Percentiles rank a stretch among this genome's conserved stretches.
Evolutionary conservation across 2,329 filamentous ascomycete species (phyloP).

Genomic region (Colletotrichum simmondsii): DNA sequence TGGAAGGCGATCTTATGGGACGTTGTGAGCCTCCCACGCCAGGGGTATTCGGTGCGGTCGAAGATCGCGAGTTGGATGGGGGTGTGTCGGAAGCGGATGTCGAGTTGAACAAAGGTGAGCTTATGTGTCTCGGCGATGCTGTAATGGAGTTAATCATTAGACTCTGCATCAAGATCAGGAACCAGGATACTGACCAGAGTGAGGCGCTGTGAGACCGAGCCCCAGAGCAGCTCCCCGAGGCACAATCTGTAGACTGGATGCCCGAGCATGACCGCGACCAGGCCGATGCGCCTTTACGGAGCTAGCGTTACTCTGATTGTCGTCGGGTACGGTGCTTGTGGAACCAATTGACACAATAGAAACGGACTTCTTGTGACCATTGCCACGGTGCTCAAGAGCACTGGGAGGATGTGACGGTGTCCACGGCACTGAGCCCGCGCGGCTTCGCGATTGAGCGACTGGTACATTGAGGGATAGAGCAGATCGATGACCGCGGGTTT

Average conservation of each 20-base stretch:
- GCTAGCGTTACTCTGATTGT: constrained; percentile 53
- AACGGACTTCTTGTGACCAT: constrained; percentile 79
- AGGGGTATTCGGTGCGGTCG: constrained; percentile 60
- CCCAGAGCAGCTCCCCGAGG: constrained; percentile 50
- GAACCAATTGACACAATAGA: constrained; percentile 85
- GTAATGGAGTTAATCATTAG: neutral
- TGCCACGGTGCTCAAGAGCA: constrained; percentile 49
- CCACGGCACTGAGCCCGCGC: constrained; percentile 61
- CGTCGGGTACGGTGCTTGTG: constrained; percentile 57
- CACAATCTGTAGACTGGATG: constrained; percentile 83
- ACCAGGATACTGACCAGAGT: constrained; percentile 49
- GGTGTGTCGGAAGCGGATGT: constrained; percentile 64
- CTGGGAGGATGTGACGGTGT: constrained; percentile 43
- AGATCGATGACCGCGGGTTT: constrained; percentile 70
- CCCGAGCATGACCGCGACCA: constrained; percentile 76
- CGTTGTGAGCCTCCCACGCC: constrained; percentile 46
- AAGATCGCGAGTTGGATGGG: constrained; percentile 51
- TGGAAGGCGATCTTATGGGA: constrained; percentile 54
- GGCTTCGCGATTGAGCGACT: constrained; percentile 54
- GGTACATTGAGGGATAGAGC: constrained; percentile 73
- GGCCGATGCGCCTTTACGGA: constrained; percentile 60
- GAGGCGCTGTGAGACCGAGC: constrained; percentile 42
- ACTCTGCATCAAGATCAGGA: neutral
- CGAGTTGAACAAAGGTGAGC: constrained; percentile 64
- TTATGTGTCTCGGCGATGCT: constrained; percentile 54